Conservation (phyloP, 2,329 filamentous ascomycete species). For the Microdochium trichocladiopsis region DNA sequence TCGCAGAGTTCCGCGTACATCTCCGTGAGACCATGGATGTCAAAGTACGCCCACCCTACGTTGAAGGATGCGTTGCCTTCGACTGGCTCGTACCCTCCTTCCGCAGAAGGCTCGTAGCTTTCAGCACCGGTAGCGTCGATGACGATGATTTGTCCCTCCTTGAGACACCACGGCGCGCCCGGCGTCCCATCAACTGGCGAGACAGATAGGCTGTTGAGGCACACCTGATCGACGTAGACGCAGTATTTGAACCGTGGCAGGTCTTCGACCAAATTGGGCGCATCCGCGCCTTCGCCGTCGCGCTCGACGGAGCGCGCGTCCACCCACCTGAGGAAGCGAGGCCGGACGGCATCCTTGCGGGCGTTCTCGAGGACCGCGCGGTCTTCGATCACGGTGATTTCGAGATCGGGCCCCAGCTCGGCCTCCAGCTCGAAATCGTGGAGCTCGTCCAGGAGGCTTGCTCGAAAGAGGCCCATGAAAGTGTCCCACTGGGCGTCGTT, state of each 20-base stretch:
- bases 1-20: background rate
- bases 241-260: background rate
- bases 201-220: background rate
- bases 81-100: background rate
- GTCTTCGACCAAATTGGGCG: background rate
- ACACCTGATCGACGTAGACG: background rate
- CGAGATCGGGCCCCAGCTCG: constrained; percentile 22
- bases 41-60: background rate
- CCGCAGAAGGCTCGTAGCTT: background rate
- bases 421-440: background rate
- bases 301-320: constrained; percentile 24
- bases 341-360: constrained; percentile 4
- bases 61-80: background rate
- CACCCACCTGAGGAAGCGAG: constrained; percentile 52
- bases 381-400: constrained; percentile 27
- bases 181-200: background rate
- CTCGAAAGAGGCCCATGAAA: background rate
- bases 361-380: constrained; percentile 2
- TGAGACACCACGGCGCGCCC: background rate
- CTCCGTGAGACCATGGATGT: background rate
- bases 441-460: background rate
- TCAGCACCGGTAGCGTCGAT: background rate
- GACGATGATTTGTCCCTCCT: background rate
- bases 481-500: background rate
- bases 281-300: constrained; percentile 5